Evolutionary conservation across 1,139 yeast species (phyloP), one percentile per base, ranked within the genome.

Genomic region (Pneumocystis murina): DNA sequence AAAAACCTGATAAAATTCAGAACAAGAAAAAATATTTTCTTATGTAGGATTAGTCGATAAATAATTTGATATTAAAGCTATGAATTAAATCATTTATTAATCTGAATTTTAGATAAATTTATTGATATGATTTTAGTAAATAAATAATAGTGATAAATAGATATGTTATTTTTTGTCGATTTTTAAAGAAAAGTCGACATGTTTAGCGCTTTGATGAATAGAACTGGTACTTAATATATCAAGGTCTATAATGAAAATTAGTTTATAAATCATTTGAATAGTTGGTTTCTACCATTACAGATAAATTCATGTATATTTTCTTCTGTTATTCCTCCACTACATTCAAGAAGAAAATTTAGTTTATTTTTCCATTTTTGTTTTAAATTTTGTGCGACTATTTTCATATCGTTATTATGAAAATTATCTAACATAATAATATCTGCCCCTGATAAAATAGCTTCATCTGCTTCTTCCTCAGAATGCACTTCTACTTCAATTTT

Each of bases 351-450:
- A 70, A 87, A 87, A 3, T 78, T 73, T 64, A 78, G 78, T 68
- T 78, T 77, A 14, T 82, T 83, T 3, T 74, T 71, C 82, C 87
- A 87, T 68, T 78, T 78, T 10, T 72, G 68, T 73, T 85, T 88
- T 68, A 91, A 76, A 67, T 76, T 79, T 58, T 74, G 74, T 0
- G 97, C 95, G 28, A 86, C 94, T 1, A 72, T 69, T 68, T 82
- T 84, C 66, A 91, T 78, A 40, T 80, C 87, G 0, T 79, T 82
- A 2, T 91, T 89, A 2, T 78, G 73, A 73, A 92, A 91, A 74
- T 92, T 91, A 73, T 92, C 97, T 72, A 92, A 80, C 97, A 91
- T 91, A 68, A 92, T 86, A 24, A 91, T 89, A 74, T 91, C 97
- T 0, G 97, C 97, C 20, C 97, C 97, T 6, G 97, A 95, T 38